Conservation (phyloP, 768 basidiomycete genomes). For the Lentinus brumalis region DNA sequence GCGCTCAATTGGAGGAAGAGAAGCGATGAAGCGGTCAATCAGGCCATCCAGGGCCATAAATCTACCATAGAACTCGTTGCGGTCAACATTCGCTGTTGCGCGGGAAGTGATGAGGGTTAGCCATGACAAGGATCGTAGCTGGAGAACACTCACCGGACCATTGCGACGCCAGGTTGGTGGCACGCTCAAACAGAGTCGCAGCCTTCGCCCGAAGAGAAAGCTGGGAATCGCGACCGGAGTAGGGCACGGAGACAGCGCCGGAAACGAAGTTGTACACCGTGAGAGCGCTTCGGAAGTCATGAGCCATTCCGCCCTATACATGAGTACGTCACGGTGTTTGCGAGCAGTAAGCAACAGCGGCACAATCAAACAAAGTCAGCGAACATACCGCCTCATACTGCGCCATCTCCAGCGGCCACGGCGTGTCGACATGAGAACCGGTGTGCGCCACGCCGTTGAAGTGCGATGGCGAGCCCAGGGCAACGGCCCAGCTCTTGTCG, state of each 20-base stretch:
- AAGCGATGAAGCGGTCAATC: conserved; percentile 26
- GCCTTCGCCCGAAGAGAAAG: conserved; percentile 54
- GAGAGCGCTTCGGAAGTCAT: conserved; percentile 44
- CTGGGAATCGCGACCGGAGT: conserved; percentile 32
- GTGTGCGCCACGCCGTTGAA: conserved; percentile 55
- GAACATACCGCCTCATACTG: conserved; percentile 35
- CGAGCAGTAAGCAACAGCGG: background rate
- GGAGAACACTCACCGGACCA: conserved; percentile 28
- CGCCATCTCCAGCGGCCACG: conserved; percentile 40
- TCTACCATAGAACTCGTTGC: conserved; percentile 14
- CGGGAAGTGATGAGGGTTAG: background rate
- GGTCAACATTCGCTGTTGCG: conserved; percentile 7
- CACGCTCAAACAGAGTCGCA: conserved; percentile 61
- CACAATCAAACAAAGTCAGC: background rate
- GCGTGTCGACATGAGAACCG: conserved; percentile 37
- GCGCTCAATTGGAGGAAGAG: conserved; percentile 22
- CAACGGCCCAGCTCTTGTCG: conserved; percentile 58
- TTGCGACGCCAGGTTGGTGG: conserved; percentile 52
- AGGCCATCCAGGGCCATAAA: conserved; percentile 22
- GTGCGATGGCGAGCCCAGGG: conserved; percentile 51
- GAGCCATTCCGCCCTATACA: conserved; percentile 41
- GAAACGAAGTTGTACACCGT: conserved; percentile 54
- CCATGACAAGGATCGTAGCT: background rate
- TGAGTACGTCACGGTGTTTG: background rate
- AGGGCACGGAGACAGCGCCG: conserved; percentile 31